Percentiles rank a stretch among this genome's conserved stretches.
These are phyloP conservation scores for Fragilariopsis cylindrus DNA, from an alignment of 108 stramenopile species.

Conservation along the genomic window DNA sequence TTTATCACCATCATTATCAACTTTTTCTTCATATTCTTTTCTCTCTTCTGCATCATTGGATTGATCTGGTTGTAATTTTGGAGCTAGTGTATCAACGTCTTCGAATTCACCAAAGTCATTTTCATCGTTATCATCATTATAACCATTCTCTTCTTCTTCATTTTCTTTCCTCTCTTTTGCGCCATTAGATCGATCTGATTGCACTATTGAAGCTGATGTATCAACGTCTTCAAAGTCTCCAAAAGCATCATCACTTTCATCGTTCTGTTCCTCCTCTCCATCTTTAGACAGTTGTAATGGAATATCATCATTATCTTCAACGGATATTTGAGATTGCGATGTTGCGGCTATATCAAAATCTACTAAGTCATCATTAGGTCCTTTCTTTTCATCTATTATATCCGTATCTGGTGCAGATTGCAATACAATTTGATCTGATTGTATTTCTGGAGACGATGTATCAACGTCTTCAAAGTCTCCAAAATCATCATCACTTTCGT, in stretches of 20 bases:
- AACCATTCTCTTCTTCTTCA: neutral
- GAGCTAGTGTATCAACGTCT: conserved; percentile 23
- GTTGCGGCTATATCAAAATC: neutral
- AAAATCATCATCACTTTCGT: conserved; percentile 27
- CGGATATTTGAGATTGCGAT: neutral
- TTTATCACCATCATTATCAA: neutral
- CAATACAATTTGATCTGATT: neutral
- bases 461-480: conserved; percentile 29
- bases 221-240: neutral
- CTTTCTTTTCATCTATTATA: neutral
- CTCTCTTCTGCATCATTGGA: neutral
- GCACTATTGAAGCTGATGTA: too few species aligned
- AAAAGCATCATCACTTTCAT: neutral
- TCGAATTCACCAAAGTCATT: conserved; percentile 28
- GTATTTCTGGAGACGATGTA: neutral
- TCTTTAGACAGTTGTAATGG: neutral
- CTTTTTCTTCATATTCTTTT: neutral
- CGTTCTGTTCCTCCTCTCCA: neutral
- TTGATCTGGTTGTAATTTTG: neutral
- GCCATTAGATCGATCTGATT: too few species aligned
- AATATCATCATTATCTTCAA: neutral
- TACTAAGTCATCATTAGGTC: conserved; percentile 17
- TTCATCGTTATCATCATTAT: neutral
- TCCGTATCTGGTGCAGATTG: neutral
- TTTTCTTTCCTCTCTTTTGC: too few species aligned